Evolutionary conservation across 768 basidiomycete species (phyloP), one percentile per base, ranked within the genome.

Genomic region (Hydnum rufescens): DNA sequence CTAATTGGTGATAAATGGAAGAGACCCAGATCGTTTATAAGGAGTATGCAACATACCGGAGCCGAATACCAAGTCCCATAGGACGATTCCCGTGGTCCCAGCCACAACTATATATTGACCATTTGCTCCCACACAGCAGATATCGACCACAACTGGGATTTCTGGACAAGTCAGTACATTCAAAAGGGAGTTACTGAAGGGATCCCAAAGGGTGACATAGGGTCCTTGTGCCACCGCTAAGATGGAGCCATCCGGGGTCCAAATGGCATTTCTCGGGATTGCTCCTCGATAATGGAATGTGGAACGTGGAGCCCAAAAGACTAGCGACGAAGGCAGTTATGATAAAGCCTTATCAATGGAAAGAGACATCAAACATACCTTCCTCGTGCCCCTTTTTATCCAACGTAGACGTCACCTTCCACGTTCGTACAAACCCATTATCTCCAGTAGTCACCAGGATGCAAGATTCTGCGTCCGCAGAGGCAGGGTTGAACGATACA

Each of bases 181-280:
- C 19, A 73, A 67, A 16, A 84, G 65, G 23, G 69, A 64, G 55
- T 76, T 80, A 23, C 76, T 76, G 22, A 67, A 59, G 0, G 84
- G 72, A 59, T 88, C 79, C 64, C 83, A 95, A 4, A 97, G 64
- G 3, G 77, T 75, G 51, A 92, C 70, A 54, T 75, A 74, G 16
- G 72, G 61, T 0, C 77, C 77, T 51, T 82, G 72, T 8, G 79
- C 70, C 22, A 92, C 72, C 8, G 81, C 82, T 44, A 97, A 67
- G 30, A 99, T 70, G 3, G 90, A 90, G 5, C 77, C 81, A 63
- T 99, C 95, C 3, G 71, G 72, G 4, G 92, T 86, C 78, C 89
- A 95, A 1, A 77, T 72, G 0, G 74, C 68, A 57, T 77, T 71
- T 51, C 69, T 70, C 30, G 89, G 84, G 49, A 69, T 66, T 60